Base-by-base conservation (phyloP, 1,139 yeast genomes). In the Yamadazyma buinensis region DNA sequence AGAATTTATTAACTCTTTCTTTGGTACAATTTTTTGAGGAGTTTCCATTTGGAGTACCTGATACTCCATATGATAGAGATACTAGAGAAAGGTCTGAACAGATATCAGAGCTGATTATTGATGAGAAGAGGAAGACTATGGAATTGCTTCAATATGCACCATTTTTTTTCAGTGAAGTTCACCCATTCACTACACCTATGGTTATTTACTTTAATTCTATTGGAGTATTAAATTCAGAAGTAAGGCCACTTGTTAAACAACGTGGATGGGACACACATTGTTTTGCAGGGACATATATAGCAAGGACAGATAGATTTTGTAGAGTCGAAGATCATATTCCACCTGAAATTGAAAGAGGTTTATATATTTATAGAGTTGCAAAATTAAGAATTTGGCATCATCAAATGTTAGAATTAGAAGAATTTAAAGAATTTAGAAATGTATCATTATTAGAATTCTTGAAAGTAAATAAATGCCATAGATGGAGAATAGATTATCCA, bases 11-110 rank as follows among this genome's bases (percentile, higher is more conserved):
- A n/a, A n/a, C n/a, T n/a, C n/a, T n/a, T n/a, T n/a, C n/a, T n/a
- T n/a, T n/a, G n/a, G n/a, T n/a, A n/a, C n/a, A n/a, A n/a, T n/a
- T n/a, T n/a, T n/a, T n/a, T n/a, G n/a, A n/a, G n/a, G n/a, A n/a
- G n/a, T n/a, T n/a, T n/a, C n/a, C n/a, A n/a, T n/a, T n/a, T 15
- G 35, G 35, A n/a, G 35, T 32, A 5, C 10, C 26, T 9, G 17
- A 32, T 23, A 28, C 14, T 4, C 35, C 35, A 2, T 32, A 28
- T 18, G 11, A 13, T 17, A 21, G 32, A 27, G 27, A 32, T 20
- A 28, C 32, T 18, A 23, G 17, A 7, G 29, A 19, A 9, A 19
- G 26, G 3, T 11, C 5, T n/a, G 20, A 12, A 3, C 25, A 25
- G 4, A 3, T 33, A 11, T 4, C 13, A 5, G 17, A 19, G 7